phyloP scores from a whole-genome alignment of 2,329 filamentous ascomycete genomes.

The Exophiala phaeomuriformis region DNA sequence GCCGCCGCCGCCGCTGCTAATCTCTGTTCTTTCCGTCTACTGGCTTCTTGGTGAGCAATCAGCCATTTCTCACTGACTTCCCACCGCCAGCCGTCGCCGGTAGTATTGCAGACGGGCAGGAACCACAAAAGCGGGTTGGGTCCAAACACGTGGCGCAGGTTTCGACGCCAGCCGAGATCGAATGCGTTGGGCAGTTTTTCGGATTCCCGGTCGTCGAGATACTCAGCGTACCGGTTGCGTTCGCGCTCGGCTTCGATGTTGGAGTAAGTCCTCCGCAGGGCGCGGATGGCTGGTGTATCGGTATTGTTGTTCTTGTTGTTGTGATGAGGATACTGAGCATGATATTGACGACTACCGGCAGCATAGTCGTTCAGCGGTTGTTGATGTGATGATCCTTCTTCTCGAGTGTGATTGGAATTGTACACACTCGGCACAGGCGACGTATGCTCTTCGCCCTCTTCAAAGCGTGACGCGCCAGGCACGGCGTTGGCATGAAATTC shows the following conservation, averaged over 20 bases:
- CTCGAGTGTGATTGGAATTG: not conserved
- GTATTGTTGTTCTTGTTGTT: slow-evolving; percentile 2
- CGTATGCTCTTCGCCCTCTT: slow-evolving; percentile 65
- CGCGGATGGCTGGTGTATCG: slow-evolving; percentile 36
- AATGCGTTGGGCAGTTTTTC: slow-evolving; percentile 88
- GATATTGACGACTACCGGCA: not conserved
- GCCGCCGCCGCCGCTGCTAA: slow-evolving; percentile 1
- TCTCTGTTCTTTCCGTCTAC: slow-evolving; percentile 17
- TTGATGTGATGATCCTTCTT: too few species aligned
- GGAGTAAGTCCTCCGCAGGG: slow-evolving; percentile 39
- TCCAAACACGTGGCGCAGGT: slow-evolving; percentile 76
- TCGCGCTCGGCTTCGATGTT: slow-evolving; percentile 56
- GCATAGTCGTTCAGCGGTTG: too few species aligned
- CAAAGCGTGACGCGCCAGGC: slow-evolving; percentile 69
- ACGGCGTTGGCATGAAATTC: slow-evolving; percentile 77
- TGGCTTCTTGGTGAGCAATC: slow-evolving; percentile 45
- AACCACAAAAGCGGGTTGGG: slow-evolving; percentile 64
- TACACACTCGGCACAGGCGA: slow-evolving; percentile 29
- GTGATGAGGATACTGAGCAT: slow-evolving; percentile 4
- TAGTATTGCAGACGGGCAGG: slow-evolving; percentile 75
- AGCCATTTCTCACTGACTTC: slow-evolving; percentile 75
- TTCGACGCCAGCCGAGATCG: slow-evolving; percentile 74
- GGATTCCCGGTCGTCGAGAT: slow-evolving; percentile 83
- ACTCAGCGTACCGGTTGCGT: slow-evolving; percentile 63
- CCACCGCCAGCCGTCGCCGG: slow-evolving; percentile 91